Percentiles rank a stretch among this genome's conserved stretches.
Conservation (phyloP, 108 stramenopile species). For the Cyclostephanos invisitatus region DNA sequence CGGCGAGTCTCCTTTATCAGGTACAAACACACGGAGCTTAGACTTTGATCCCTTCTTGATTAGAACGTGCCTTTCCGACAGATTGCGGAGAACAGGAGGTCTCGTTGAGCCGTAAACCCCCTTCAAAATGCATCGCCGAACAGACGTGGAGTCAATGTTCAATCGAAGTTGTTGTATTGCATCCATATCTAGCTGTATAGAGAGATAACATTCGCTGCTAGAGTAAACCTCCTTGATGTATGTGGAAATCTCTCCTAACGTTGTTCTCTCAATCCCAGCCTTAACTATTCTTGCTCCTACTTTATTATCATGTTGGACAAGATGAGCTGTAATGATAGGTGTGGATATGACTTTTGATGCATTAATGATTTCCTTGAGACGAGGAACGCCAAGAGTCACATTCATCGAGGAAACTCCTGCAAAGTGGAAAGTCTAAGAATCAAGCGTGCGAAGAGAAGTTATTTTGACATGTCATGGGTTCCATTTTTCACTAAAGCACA, state of each 20-base stretch:
- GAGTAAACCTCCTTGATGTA: conserved; percentile 97
- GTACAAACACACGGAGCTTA: conserved; percentile 84
- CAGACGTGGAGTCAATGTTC: conserved; percentile 79
- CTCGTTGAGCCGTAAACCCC: conserved; percentile 68
- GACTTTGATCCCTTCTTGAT: conserved; percentile 70
- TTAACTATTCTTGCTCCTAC: conserved; percentile 94
- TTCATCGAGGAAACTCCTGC: conserved; percentile 99
- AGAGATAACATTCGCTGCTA: conserved; percentile 75
- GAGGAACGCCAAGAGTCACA: conserved; percentile 98
- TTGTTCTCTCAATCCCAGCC: conserved; percentile 97
- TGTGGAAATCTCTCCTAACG: conserved; percentile 89
- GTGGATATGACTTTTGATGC: conserved; percentile 97
- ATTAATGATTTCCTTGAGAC: conserved; percentile 99
- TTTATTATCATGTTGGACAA: conserved; percentile 87
- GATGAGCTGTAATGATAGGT: conserved; percentile 97
- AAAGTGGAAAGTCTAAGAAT: conserved; percentile 92
- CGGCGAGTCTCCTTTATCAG: conserved; percentile 63
- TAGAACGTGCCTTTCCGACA: conserved; percentile 75
- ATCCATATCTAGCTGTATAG: conserved; percentile 90
- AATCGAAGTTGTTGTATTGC: conserved; percentile 92
- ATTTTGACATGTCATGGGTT: not conserved
- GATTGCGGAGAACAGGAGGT: conserved; percentile 74
- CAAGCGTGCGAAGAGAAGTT: not conserved
- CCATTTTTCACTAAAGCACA: not conserved
- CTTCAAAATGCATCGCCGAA: conserved; percentile 80